Evolutionary conservation across 768 basidiomycete genomes (phyloP).

Genomic region (Artomyces pyxidatus): DNA sequence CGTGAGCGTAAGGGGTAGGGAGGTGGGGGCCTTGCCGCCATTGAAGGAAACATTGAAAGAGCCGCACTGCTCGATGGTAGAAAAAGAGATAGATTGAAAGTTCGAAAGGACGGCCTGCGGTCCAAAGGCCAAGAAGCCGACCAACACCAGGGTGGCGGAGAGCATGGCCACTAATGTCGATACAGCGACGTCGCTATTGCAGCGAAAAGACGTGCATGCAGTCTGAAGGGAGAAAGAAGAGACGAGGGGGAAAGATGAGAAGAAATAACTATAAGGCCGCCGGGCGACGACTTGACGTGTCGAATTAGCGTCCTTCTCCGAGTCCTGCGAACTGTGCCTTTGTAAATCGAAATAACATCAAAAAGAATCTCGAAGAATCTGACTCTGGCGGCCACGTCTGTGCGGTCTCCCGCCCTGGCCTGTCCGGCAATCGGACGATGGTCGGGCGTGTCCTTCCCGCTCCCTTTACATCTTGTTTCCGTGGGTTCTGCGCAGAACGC

Average conservation of each 20-base stretch:
- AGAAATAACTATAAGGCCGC: too few relatives aligned
- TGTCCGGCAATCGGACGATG: too few relatives aligned
- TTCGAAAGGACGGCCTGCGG: slow-evolving; percentile 21
- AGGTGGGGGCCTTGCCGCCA: slow-evolving; percentile 28
- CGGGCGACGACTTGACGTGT: too few relatives aligned
- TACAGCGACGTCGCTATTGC: neutral
- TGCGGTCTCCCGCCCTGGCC: too few relatives aligned
- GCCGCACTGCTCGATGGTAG: slow-evolving; percentile 45
- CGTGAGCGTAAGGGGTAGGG: slow-evolving; percentile 37
- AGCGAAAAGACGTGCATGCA: neutral
- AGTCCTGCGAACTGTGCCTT: too few relatives aligned
- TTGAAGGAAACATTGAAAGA: slow-evolving; percentile 38
- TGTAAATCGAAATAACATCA: too few relatives aligned
- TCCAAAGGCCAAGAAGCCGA: slow-evolving; percentile 15
- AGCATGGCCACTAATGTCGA: slow-evolving; percentile 5
- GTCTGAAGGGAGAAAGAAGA: neutral
- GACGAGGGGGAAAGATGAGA: neutral
- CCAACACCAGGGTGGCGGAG: slow-evolving; percentile 3
- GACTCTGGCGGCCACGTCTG: too few relatives aligned
- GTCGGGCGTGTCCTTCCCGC: too few relatives aligned
- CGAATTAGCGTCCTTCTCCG: too few relatives aligned
- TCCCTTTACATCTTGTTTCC: too few relatives aligned
- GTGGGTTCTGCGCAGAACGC: too few relatives aligned
- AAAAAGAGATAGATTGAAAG: slow-evolving; percentile 26
- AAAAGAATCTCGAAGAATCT: too few relatives aligned